Conservation (phyloP, 2,329 filamentous ascomycete genomes). For the Talaromyces sp. region DNA sequence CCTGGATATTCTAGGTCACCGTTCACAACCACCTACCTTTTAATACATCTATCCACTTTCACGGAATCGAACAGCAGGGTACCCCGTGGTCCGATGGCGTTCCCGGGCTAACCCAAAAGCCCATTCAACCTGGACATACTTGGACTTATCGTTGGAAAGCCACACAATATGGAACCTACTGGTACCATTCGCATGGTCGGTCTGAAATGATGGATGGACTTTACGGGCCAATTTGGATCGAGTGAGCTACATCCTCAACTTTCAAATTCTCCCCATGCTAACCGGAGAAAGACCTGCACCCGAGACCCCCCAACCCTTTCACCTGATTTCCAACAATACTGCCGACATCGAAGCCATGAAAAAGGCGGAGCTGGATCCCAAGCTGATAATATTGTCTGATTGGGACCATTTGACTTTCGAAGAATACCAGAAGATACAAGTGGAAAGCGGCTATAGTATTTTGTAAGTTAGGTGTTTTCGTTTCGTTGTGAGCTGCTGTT, state of each 20-base stretch:
- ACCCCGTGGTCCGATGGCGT: slow-evolving; percentile 65
- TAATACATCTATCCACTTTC: slow-evolving; percentile 20
- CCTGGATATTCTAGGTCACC: not conserved
- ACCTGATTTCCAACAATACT: slow-evolving; percentile 47
- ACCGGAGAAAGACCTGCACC: slow-evolving; percentile 17
- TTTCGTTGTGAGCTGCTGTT: not conserved
- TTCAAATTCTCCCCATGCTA: not conserved
- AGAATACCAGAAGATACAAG: slow-evolving; percentile 32
- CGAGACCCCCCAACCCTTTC: slow-evolving; percentile 38
- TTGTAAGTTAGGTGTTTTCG: not conserved
- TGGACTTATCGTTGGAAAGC: slow-evolving; percentile 55
- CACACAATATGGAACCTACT: slow-evolving; percentile 22
- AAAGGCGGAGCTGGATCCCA: slow-evolving; percentile 51
- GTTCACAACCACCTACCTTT: slow-evolving; percentile 20
- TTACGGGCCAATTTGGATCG: slow-evolving; percentile 52
- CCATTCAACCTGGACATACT: slow-evolving; percentile 53
- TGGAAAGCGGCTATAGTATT: not conserved
- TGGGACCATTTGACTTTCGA: slow-evolving; percentile 58
- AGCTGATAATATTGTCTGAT: slow-evolving; percentile 58
- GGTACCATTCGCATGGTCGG: slow-evolving; percentile 56
- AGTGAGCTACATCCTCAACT: slow-evolving; percentile 14
- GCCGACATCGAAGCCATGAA: slow-evolving; percentile 49
- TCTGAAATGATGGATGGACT: slow-evolving; percentile 62
- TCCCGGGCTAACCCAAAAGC: slow-evolving; percentile 57
- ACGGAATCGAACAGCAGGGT: slow-evolving; percentile 17